phyloP scores from a whole-genome alignment of 2,329 filamentous ascomycete genomes.

The Fusarium irregulare region DNA sequence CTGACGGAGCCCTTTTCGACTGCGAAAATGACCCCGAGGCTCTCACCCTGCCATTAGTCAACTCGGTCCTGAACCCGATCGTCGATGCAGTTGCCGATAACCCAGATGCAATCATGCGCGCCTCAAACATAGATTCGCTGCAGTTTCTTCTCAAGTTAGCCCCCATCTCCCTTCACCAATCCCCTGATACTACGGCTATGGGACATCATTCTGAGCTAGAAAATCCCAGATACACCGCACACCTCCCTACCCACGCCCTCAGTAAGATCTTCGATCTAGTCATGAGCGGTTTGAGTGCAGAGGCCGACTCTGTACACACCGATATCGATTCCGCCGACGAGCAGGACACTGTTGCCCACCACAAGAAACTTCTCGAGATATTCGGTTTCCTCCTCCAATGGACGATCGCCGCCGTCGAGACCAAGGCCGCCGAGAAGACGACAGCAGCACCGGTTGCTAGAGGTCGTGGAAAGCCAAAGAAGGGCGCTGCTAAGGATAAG shows the following conservation, averaged over 20 bases:
- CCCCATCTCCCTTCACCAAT: slow-evolving; percentile 59
- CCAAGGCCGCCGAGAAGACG: slow-evolving; percentile 91
- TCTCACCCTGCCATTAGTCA: slow-evolving; percentile 80
- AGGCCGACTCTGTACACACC: slow-evolving; percentile 85
- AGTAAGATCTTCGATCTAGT: slow-evolving; percentile 94
- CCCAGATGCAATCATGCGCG: slow-evolving; percentile 85
- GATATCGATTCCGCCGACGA: slow-evolving; percentile 89
- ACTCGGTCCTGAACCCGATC: slow-evolving; percentile 88
- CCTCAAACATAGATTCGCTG: slow-evolving; percentile 87
- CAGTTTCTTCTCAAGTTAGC: slow-evolving; percentile 97
- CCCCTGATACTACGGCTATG: slow-evolving; percentile 37
- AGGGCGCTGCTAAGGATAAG: slow-evolving; percentile 82
- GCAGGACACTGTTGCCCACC: slow-evolving; percentile 84
- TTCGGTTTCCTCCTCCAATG: slow-evolving; percentile 95
- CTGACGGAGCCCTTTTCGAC: slow-evolving; percentile 83
- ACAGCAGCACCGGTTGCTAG: slow-evolving; percentile 74
- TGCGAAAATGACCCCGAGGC: slow-evolving; percentile 92
- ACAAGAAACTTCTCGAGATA: slow-evolving; percentile 92
- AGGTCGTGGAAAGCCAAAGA: slow-evolving; percentile 80
- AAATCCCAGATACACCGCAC: slow-evolving; percentile 80
- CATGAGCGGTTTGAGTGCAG: slow-evolving; percentile 84
- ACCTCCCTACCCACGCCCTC: slow-evolving; percentile 82
- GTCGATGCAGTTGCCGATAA: slow-evolving; percentile 92
- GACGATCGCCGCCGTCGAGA: slow-evolving; percentile 94
- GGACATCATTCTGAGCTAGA: slow-evolving; percentile 55